Evolutionary conservation across 164 flowering plant species (phyloP).

Genomic region (Taxillus chinensis): DNA sequence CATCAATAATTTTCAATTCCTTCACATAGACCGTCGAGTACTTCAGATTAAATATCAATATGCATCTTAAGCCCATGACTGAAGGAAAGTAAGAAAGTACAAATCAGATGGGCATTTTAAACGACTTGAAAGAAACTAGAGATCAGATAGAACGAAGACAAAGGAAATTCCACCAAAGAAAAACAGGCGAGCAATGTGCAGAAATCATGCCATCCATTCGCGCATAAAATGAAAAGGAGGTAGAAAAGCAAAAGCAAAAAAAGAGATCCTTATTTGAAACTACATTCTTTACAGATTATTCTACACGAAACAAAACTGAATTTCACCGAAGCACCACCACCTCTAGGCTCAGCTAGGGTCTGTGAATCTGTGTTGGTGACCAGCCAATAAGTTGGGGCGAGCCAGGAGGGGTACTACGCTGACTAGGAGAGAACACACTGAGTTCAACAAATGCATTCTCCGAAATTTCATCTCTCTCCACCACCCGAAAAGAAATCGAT

Average conservation of each 20-base stretch:
- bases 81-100: too few relatives aligned
- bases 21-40: too few relatives aligned
- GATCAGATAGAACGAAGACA: too few relatives aligned
- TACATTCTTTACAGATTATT: slow-evolving; percentile 21
- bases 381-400: slow-evolving; percentile 23
- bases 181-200: too few relatives aligned
- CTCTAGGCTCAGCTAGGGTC: slow-evolving; percentile 7
- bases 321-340: slow-evolving; percentile 7
- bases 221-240: too few relatives aligned
- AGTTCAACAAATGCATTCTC: slow-evolving; percentile 24
- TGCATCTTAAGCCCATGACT: too few relatives aligned
- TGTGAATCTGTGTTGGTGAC: slow-evolving; percentile 3
- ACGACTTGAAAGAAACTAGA: too few relatives aligned
- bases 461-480: slow-evolving; percentile 38
- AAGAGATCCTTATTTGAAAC: slow-evolving; percentile 22
- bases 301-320: slow-evolving; percentile 26
- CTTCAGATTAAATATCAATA: too few relatives aligned
- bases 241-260: slow-evolving; percentile 12
- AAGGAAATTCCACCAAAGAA: too few relatives aligned
- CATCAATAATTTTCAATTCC: too few relatives aligned
- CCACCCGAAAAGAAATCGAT: slow-evolving; percentile 71
- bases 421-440: slow-evolving; percentile 43
- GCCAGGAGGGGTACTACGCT: slow-evolving; percentile 27
- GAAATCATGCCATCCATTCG: too few relatives aligned
- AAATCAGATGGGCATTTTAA: too few relatives aligned